A percentile compares a stretch with the other conserved stretches of the same genome.
Evolutionary conservation across 441 rosid genomes (phyloP).

Genomic region (Erodium moschatum): DNA sequence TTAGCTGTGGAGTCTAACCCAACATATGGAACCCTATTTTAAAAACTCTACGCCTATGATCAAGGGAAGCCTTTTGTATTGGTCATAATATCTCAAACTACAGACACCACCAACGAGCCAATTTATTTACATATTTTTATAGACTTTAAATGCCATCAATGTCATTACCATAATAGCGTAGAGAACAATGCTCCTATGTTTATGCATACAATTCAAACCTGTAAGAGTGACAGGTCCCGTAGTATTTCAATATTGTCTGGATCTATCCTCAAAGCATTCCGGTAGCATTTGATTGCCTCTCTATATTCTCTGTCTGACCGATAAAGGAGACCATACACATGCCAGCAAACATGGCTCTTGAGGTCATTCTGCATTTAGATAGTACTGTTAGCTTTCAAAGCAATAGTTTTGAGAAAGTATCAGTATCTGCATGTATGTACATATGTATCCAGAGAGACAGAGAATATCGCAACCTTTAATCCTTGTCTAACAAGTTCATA

Average conservation of each 20-base stretch:
- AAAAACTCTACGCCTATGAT: too few relatives aligned
- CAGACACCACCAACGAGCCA: too few relatives aligned
- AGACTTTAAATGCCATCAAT: too few relatives aligned
- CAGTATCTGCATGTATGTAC: background rate
- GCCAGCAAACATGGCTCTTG: conserved; percentile 99
- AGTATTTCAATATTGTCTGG: conserved; percentile 97
- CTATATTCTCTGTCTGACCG: conserved; percentile 99
- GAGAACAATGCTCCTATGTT: too few relatives aligned
- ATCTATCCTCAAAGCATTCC: conserved; percentile 90
- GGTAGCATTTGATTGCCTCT: conserved; percentile 97
- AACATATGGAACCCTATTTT: too few relatives aligned
- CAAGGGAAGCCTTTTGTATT: too few relatives aligned
- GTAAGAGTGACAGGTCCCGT: conserved; percentile 88
- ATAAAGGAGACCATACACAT: conserved; percentile 92
- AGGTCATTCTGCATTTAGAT: conserved; percentile 77
- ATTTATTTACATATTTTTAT: too few relatives aligned
- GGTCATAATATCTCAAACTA: too few relatives aligned
- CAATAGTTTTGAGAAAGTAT: background rate
- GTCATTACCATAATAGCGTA: too few relatives aligned
- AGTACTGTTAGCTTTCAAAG: background rate
- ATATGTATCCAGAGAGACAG: background rate
- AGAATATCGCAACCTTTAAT: conserved; percentile 53
- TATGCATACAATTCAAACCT: conserved; percentile 37
- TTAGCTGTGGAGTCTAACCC: too few relatives aligned
- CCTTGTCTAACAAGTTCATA: conserved; percentile 95